Percentiles rank a stretch among this genome's conserved stretches.
Conservation (phyloP, 1,284 basidiomycete species). For the Megacollybia platyphylla region DNA sequence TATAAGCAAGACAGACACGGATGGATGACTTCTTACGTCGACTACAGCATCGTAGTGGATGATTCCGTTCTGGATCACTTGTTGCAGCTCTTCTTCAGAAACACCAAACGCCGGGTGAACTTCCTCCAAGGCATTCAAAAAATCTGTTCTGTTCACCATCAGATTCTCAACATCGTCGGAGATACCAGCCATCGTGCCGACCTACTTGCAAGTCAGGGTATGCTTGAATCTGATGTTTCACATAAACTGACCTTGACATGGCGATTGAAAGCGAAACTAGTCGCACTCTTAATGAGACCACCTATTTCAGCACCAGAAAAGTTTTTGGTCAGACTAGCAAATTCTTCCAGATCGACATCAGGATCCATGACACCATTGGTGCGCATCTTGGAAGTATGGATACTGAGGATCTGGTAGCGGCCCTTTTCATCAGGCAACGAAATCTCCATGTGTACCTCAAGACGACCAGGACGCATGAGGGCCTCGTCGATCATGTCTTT, state of each 20-base stretch:
- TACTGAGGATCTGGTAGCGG: constrained; percentile 87
- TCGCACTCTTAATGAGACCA: constrained; percentile 95
- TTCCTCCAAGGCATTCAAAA: constrained; percentile 87
- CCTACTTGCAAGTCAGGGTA: constrained; percentile 19
- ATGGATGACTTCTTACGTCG: constrained; percentile 39
- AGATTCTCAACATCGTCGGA: constrained; percentile 92
- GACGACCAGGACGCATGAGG: constrained; percentile 90
- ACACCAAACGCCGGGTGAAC: constrained; percentile 97
- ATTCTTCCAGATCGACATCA: constrained; percentile 80
- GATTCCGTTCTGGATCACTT: constrained; percentile 95
- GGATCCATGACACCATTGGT: constrained; percentile 81
- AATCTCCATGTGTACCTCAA: constrained; percentile 99
- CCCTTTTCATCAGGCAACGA: constrained; percentile 93
- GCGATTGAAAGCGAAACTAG: constrained; percentile 94
- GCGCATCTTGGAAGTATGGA: constrained; percentile 94
- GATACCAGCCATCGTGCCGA: constrained; percentile 94
- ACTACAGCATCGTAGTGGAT: constrained; percentile 76
- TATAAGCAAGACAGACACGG: constrained; percentile 9
- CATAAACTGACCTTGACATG: constrained; percentile 68
- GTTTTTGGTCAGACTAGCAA: constrained; percentile 87
- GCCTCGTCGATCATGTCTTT: constrained; percentile 99
- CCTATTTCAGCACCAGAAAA: constrained; percentile 96
- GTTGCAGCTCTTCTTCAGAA: constrained; percentile 89
- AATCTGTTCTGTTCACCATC: constrained; percentile 82
- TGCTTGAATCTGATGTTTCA: background rate